phyloP scores from a whole-genome alignment of 306 rosid species.

The Medicago ruthenica region DNA sequence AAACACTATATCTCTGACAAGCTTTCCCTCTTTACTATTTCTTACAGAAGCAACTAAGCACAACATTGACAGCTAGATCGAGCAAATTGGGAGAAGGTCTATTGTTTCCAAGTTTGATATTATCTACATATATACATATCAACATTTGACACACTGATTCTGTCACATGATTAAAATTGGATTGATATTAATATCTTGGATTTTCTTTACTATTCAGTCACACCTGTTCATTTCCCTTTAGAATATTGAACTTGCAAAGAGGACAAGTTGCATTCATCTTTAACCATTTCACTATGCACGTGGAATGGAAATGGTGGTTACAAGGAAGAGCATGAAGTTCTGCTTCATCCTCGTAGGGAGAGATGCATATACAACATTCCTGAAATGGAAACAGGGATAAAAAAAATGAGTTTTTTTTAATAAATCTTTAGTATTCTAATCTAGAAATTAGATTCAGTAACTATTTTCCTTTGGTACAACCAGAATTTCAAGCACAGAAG shows the following conservation, averaged over 20 bases:
- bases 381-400: slow-evolving; percentile 36
- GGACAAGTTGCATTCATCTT: slow-evolving; percentile 98
- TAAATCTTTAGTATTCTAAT: neutral
- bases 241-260: slow-evolving; percentile 92
- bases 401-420: neutral
- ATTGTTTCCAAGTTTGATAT: neutral
- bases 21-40: neutral
- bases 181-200: neutral
- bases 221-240: slow-evolving; percentile 74
- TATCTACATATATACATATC: slow-evolving; percentile 8
- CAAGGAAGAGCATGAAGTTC: slow-evolving; percentile 92
- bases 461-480: neutral
- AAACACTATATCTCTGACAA: neutral
- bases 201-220: slow-evolving; percentile 38
- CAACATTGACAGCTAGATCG: slow-evolving; percentile 7
- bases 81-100: neutral
- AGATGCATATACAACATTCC: slow-evolving; percentile 98
- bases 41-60: neutral
- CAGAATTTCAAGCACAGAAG: slow-evolving; percentile 19
- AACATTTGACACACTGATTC: neutral
- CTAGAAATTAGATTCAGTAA: neutral
- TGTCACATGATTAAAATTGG: neutral
- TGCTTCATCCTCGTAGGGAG: slow-evolving; percentile 77
- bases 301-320: slow-evolving; percentile 87
- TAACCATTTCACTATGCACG: slow-evolving; percentile 89